phyloP scores from a whole-genome alignment of 176 grass and related monocot species.

The Tillandsia fasciculata region DNA sequence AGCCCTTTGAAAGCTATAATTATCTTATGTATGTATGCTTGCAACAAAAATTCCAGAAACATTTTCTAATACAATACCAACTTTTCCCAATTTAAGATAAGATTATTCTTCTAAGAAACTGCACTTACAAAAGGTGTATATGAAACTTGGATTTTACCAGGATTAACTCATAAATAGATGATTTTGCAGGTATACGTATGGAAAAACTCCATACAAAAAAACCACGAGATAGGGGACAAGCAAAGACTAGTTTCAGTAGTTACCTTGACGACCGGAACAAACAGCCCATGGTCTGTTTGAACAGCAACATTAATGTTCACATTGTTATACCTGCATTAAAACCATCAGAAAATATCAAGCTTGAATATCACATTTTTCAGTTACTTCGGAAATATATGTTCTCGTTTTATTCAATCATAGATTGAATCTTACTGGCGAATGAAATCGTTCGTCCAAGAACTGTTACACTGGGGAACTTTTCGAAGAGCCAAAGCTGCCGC shows the following conservation, averaged over 20 bases:
- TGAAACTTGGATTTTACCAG: no score
- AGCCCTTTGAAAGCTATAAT: no score
- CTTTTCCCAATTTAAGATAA: no score
- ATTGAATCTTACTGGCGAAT: conserved; percentile 74
- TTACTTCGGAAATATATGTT: not conserved
- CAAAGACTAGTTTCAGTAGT: not conserved
- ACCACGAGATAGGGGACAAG: not conserved
- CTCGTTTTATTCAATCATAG: not conserved
- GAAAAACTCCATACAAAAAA: no score
- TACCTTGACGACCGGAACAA: conserved; percentile 87
- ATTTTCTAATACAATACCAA: no score
- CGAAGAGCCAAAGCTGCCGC: conserved; percentile 86
- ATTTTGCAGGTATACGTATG: no score
- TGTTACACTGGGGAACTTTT: conserved; percentile 90
- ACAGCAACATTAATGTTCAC: conserved; percentile 97
- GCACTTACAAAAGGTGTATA: not conserved
- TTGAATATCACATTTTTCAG: conserved; percentile 8
- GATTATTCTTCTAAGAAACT: not conserved
- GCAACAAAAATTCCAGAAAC: no score
- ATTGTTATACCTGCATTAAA: conserved; percentile 56
- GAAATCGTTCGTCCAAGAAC: conserved; percentile 88
- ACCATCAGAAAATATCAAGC: not conserved
- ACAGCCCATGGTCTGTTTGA: conserved; percentile 88
- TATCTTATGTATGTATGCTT: no score
- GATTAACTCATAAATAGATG: no score